phyloP scores from a whole-genome alignment of 805 yeast genomes.

The Candida incommunis region DNA sequence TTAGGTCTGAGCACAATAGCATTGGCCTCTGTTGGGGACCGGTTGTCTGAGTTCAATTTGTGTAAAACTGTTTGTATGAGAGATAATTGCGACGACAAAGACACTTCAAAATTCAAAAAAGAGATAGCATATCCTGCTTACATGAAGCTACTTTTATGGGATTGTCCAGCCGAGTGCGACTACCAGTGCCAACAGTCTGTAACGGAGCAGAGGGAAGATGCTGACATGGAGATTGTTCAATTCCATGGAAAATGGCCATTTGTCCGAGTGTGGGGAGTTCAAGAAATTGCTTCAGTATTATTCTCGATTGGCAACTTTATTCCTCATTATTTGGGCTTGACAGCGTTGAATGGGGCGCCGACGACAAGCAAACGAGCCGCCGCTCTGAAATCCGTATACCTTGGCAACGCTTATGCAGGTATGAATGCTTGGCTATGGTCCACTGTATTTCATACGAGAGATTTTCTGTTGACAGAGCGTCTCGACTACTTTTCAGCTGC shows the following conservation, averaged over 20 bases:
- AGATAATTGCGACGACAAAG: conserved; percentile 15
- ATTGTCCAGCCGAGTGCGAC: conserved; percentile 72
- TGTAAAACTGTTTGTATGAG: conserved; percentile 27
- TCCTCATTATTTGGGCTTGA: conserved; percentile 39
- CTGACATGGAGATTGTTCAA: conserved; percentile 50
- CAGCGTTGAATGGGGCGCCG: conserved; percentile 22
- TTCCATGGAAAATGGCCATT: conserved; percentile 99
- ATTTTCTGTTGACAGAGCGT: conserved; percentile 63
- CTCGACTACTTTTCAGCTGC: conserved; percentile 91
- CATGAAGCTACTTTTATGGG: conserved; percentile 48
- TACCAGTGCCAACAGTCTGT: conserved; percentile 78
- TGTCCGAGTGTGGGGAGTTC: conserved; percentile 57
- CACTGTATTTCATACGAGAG: conserved; percentile 79
- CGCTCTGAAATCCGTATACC: conserved; percentile 22
- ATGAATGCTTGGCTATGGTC: conserved; percentile 84
- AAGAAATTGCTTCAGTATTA: conserved; percentile 67
- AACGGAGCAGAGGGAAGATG: conserved; percentile 36
- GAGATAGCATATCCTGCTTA: conserved; percentile 21
- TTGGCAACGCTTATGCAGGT: conserved; percentile 46
- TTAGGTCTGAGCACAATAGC: too few species aligned
- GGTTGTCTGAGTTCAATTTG: conserved; percentile 31
- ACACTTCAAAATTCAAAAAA: conserved; percentile 18
- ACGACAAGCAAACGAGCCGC: conserved; percentile 10
- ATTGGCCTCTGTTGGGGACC: conserved; percentile 37
- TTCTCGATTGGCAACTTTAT: conserved; percentile 62